phyloP scores from a whole-genome alignment of 768 basidiomycete species.

The Podaxis sp. region DNA sequence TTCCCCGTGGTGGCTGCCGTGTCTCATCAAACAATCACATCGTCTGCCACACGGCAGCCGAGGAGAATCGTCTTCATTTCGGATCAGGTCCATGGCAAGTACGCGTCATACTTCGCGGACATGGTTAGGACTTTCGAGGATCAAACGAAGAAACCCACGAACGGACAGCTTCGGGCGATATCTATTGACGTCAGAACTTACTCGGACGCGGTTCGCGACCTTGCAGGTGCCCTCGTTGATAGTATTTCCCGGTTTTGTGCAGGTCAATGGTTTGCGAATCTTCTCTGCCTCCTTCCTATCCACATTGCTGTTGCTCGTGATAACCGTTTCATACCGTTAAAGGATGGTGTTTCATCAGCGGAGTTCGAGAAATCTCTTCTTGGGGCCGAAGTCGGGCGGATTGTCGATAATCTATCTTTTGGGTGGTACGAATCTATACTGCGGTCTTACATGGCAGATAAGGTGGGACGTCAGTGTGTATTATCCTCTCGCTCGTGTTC shows the following conservation, averaged over 20 bases:
- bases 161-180: conserved; percentile 40
- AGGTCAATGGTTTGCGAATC: conserved; percentile 64
- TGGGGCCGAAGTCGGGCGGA: conserved; percentile 58
- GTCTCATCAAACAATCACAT: conserved; percentile 37
- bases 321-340: conserved; percentile 61
- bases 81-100: conserved; percentile 27
- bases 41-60: conserved; percentile 29
- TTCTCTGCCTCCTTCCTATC: conserved; percentile 64
- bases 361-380: conserved; percentile 52
- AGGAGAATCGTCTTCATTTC: conserved; percentile 46
- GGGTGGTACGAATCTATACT: conserved; percentile 70
- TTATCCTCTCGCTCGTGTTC: not conserved
- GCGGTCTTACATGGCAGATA: conserved; percentile 59
- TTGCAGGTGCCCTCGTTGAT: not conserved
- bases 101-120: conserved; percentile 42
- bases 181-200: conserved; percentile 24
- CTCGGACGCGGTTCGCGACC: not conserved
- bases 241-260: conserved; percentile 37
- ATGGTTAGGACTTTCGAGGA: conserved; percentile 48
- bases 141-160: conserved; percentile 51
- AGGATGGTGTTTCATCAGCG: conserved; percentile 50
- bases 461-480: conserved; percentile 29
- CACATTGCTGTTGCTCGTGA: conserved; percentile 60
- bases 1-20: conserved; percentile 59
- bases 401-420: conserved; percentile 55